phyloP scores from a whole-genome alignment of 2,329 filamentous ascomycete species.

The Botryotinia globosa region DNA sequence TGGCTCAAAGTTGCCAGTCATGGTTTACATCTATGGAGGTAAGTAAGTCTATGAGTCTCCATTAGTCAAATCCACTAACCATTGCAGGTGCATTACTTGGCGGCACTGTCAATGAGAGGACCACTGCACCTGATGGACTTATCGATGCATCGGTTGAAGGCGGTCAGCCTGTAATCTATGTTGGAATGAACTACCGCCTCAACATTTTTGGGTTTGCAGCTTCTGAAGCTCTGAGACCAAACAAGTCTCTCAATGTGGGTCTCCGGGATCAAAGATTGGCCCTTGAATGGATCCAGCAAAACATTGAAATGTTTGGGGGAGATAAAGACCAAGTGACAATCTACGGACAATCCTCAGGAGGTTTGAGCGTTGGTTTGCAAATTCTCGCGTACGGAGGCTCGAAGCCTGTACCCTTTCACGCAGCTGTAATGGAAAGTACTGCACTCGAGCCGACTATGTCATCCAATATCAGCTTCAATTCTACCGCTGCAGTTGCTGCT shows the following conservation, averaged over 20 bases:
- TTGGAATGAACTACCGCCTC: slow-evolving; percentile 55
- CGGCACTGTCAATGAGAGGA: slow-evolving; percentile 25
- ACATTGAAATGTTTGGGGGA: slow-evolving; percentile 58
- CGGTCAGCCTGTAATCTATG: slow-evolving; percentile 51
- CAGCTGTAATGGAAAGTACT: slow-evolving; percentile 48
- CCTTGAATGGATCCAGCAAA: slow-evolving; percentile 57
- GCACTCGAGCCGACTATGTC: slow-evolving; percentile 51
- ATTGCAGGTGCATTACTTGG: slow-evolving; percentile 22
- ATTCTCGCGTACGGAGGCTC: slow-evolving; percentile 48
- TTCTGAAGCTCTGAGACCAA: slow-evolving; percentile 46
- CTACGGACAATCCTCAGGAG: slow-evolving; percentile 58
- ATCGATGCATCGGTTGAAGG: slow-evolving; percentile 47
- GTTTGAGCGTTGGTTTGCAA: slow-evolving; percentile 46
- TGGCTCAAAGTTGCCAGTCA: slow-evolving; percentile 57
- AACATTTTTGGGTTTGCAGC: slow-evolving; percentile 62
- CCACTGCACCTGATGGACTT: slow-evolving; percentile 43
- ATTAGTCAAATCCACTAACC: not conserved
- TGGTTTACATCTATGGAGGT: slow-evolving; percentile 68
- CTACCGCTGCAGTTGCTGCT: slow-evolving; percentile 45
- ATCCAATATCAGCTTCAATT: slow-evolving; percentile 48
- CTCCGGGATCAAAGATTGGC: slow-evolving; percentile 40
- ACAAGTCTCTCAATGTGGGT: slow-evolving; percentile 36
- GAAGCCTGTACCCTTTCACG: slow-evolving; percentile 46
- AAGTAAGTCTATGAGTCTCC: slow-evolving; percentile 39
- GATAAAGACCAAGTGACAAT: slow-evolving; percentile 55